Evolutionary conservation across 2,329 filamentous ascomycete species (phyloP), one percentile per base, ranked within the genome.

Genomic region (Nannizzia gypsea): DNA sequence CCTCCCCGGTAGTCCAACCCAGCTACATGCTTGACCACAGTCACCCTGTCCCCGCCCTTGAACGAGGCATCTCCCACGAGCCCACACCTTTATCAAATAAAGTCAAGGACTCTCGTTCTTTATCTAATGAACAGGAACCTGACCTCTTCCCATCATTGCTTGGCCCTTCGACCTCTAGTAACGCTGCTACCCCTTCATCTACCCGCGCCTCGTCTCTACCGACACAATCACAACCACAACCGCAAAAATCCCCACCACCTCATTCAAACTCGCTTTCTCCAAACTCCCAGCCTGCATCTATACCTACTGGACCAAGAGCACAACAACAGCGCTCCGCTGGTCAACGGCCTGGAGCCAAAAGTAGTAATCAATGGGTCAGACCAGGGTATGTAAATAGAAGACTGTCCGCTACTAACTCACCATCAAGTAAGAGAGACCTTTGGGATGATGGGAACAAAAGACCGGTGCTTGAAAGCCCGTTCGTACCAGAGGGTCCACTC

Each of bases 261-360:
- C 38, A 5, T 67, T 66, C 20, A 61, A 67, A 48, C 60, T 52
- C 48, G n/a, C 26, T 52, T 4, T 75, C 74, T 3, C 73, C 74
- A 20, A 68, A 67, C 11, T 69, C 71, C 65, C 66, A 69, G 54
- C 63, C 69, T 26, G 68, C 71, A 8, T 72, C 64, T 36, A 72
- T 76, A 20, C 74, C 74, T 11, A 76, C 73, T 6, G 74, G 73
- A 2, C 74, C 74, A 36, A 72, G 74, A 57, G 73, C 73, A 5
- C 67, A 71, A 52, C 70, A 72, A 60, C 69, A 71, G 55, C 65
- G 67, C 6, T 62, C 68, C 38, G 66, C 66, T 13, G 68, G 70
- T 13, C 48, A 52, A 9, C 67, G 72, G 28, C 68, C 68, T 5
- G 64, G 67, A 17, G 63, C 69, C 3, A 76, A 75, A 59, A 63